A percentile compares a stretch with the other conserved stretches of the same genome.
phyloP scores from a whole-genome alignment of 2,329 filamentous ascomycete species.

The Clarireedia monteithiana region DNA sequence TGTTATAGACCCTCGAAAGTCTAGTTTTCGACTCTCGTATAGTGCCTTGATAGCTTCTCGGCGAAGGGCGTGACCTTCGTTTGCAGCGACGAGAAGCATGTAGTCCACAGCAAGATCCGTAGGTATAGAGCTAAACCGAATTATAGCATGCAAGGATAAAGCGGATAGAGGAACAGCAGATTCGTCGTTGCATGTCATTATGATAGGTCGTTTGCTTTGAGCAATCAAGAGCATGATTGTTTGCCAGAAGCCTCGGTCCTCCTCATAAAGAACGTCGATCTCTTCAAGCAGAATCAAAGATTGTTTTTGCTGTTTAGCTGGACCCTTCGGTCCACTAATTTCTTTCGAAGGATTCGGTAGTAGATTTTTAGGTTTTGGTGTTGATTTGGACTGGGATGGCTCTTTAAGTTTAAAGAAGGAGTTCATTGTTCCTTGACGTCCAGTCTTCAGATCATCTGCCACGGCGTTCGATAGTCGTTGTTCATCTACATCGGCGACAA shows the following conservation, averaged over 20 bases:
- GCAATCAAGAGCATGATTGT: constrained; percentile 69
- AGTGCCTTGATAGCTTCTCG: constrained; percentile 60
- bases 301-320: constrained; percentile 61
- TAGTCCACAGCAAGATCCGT: constrained; percentile 67
- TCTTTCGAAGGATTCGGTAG: constrained; percentile 12
- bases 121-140: constrained; percentile 65
- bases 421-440: constrained; percentile 71
- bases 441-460: constrained; percentile 52
- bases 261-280: constrained; percentile 86
- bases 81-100: constrained; percentile 72
- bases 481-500: constrained; percentile 26
- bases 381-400: constrained; percentile 20
- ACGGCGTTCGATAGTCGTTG: constrained; percentile 37
- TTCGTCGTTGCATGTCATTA: constrained; percentile 94
- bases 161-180: constrained; percentile 65
- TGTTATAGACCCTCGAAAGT: constrained; percentile 72
- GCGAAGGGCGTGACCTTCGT: constrained; percentile 75
- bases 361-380: constrained; percentile 18
- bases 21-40: constrained; percentile 59
- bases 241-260: constrained; percentile 91
- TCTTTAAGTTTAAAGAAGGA: constrained; percentile 65
- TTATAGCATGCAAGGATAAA: constrained; percentile 75
- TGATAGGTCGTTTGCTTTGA: constrained; percentile 82
- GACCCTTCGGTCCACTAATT: constrained; percentile 8
- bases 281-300: constrained; percentile 92